These are phyloP conservation scores for Aspergillus sojae DNA, from an alignment of 2,329 filamentous ascomycete species.

Conservation along the genomic window DNA sequence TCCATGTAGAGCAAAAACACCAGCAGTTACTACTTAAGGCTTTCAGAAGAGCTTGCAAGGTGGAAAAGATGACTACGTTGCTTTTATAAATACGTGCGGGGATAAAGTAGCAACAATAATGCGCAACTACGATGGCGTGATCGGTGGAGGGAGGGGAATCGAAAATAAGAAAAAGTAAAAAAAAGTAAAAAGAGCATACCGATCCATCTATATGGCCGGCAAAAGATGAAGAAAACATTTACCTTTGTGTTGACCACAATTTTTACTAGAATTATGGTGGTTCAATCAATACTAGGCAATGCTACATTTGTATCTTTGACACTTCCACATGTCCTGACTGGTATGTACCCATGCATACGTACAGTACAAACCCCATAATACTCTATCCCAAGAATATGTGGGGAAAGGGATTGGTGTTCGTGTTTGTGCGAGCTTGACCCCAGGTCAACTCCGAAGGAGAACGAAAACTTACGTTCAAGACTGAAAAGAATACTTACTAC, in stretches of 20 bases:
- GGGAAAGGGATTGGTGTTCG: too few relatives aligned
- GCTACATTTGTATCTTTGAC: too few relatives aligned
- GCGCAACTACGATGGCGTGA: slow-evolving; percentile 18
- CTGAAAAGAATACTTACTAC: too few relatives aligned
- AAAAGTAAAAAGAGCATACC: neutral
- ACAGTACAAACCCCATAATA: neutral
- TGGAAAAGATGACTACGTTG: neutral
- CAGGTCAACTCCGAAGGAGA: too few relatives aligned
- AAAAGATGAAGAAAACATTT: neutral
- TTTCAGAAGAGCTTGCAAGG: slow-evolving; percentile 3
- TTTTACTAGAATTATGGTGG: neutral
- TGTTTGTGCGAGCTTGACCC: too few relatives aligned
- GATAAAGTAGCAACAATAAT: neutral
- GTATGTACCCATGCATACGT: too few relatives aligned
- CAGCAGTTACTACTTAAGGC: slow-evolving; percentile 1
- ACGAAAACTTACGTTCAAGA: too few relatives aligned
- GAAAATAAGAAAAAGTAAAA: neutral
- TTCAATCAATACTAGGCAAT: too few relatives aligned
- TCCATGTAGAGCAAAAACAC: neutral
- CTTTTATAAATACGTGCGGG: neutral
- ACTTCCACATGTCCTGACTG: too few relatives aligned
- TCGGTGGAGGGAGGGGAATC: neutral
- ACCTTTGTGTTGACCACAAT: neutral
- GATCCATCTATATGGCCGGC: neutral
- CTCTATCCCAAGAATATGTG: neutral